These are phyloP conservation scores for Pestalotiopsis sp. DNA, from an alignment of 2,329 filamentous ascomycete genomes.

Conservation along the genomic window DNA sequence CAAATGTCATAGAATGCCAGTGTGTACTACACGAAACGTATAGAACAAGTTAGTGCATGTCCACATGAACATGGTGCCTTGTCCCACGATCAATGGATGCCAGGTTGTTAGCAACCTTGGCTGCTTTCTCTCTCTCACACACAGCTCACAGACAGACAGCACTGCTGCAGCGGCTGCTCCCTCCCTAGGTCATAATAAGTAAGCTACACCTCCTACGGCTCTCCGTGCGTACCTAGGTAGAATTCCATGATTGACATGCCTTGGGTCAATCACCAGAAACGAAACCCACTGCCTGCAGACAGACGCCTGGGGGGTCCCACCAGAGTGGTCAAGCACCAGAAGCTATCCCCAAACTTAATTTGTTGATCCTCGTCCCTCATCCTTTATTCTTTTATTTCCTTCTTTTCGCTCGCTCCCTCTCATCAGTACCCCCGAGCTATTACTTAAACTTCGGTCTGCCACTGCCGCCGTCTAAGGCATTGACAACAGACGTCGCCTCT, in stretches of 20 bases:
- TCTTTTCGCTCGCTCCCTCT: not conserved
- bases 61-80: not conserved
- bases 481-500: not conserved
- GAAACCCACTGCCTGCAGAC: not conserved
- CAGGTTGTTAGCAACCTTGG: not conserved
- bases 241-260: not conserved
- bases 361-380: conserved; percentile 2
- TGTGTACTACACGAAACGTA: not conserved
- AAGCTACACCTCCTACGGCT: not conserved
- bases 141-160: not conserved
- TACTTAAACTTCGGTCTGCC: conserved; percentile 2
- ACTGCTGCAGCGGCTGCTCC: not conserved
- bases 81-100: not conserved
- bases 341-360: conserved; percentile 5
- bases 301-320: not conserved
- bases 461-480: conserved; percentile 2
- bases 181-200: not conserved
- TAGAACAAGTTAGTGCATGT: not conserved
- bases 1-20: not conserved
- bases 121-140: not conserved
- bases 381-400: not conserved
- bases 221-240: not conserved
- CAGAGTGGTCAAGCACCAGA: conserved; percentile 3
- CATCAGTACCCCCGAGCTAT: not conserved
- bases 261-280: not conserved